Base-by-base conservation (phyloP, 2,329 filamentous ascomycete species). In the Monosporascus sp. region DNA sequence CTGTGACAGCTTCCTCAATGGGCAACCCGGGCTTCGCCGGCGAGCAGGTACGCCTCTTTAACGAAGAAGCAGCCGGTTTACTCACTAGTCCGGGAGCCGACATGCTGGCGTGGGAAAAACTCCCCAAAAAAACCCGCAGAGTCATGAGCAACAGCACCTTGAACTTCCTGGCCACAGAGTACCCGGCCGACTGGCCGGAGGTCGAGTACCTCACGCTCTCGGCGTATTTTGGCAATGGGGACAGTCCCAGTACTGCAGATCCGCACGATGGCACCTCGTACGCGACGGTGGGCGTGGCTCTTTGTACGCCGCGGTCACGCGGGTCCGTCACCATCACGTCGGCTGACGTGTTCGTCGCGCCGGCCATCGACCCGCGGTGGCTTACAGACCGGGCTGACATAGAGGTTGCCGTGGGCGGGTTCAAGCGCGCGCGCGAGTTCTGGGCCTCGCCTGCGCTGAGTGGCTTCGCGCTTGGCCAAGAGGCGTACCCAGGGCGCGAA, bases 401-500 rank as follows among this genome's bases (percentile, higher is more conserved):
- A 66, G 85, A 87, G 61, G 82, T 85, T 20, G 82, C 82, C 47
- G 84, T 84, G 47, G 82, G 80, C 2, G 83, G 82, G 48, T 74
- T 87, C 65, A 81, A 81, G 66, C 81, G 82, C 11, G 83, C 82
- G 6, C 82, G 84, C 52, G 71, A 81, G 60, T 76, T 86, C 57
- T 84, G 83, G 55, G 66, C 82, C 61, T 75, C 86, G 61, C 73
- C 77, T 0, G 83, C 83, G 9, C 86, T 88, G 75, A 78, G 79
- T 62, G 70, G 78, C 61, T 85, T 84, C 78, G 77, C 86, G 65
- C 84, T 85, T 71, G 81, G 80, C 49, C 84, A 86, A 63, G 82
- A 86, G 53, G 82, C 47, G 22, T 60, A 83, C 0, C 85, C 85
- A 0, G 84, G 84, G 2, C 78, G 78, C 0, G 69, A 73, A 7